Conservation (phyloP, 2,329 filamentous ascomycete genomes). For the Stachybotrys chartarum region DNA sequence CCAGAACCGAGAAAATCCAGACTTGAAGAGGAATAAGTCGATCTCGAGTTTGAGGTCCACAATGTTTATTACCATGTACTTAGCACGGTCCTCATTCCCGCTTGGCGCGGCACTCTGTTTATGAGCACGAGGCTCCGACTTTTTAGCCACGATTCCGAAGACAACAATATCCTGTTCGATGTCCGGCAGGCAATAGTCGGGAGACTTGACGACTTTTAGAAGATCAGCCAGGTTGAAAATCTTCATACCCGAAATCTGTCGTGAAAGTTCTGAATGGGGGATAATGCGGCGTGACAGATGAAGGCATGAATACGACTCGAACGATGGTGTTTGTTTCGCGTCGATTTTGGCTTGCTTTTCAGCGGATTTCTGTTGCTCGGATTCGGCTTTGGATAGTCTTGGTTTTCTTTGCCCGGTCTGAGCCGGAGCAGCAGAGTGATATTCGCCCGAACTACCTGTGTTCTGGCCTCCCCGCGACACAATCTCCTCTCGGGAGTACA, state of each 20-base stretch:
- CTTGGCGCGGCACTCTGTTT: constrained; percentile 36
- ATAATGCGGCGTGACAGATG: constrained; percentile 80
- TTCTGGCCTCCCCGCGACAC: constrained; percentile 23
- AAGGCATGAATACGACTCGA: constrained; percentile 79
- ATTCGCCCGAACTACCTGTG: too few species aligned
- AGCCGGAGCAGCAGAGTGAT: background rate
- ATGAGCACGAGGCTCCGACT: constrained; percentile 69
- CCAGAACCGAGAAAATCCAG: constrained; percentile 88
- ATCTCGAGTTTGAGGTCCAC: constrained; percentile 87
- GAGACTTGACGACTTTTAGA: constrained; percentile 72
- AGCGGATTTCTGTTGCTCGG: background rate
- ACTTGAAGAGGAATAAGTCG: constrained; percentile 86
- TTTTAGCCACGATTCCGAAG: constrained; percentile 79
- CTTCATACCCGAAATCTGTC: constrained; percentile 72
- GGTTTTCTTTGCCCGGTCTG: background rate
- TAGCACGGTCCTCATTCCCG: constrained; percentile 55
- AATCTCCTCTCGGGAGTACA: constrained; percentile 60
- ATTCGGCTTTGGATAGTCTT: background rate
- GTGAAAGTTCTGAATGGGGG: constrained; percentile 71
- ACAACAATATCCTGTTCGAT: constrained; percentile 85
- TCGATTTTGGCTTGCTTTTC: too few species aligned
- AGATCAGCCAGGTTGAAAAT: constrained; percentile 74
- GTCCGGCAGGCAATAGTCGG: constrained; percentile 73
- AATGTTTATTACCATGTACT: constrained; percentile 88
- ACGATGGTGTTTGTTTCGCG: constrained; percentile 39